Conservation (phyloP, 2,329 filamentous ascomycete genomes). For the Fusarium udum region DNA sequence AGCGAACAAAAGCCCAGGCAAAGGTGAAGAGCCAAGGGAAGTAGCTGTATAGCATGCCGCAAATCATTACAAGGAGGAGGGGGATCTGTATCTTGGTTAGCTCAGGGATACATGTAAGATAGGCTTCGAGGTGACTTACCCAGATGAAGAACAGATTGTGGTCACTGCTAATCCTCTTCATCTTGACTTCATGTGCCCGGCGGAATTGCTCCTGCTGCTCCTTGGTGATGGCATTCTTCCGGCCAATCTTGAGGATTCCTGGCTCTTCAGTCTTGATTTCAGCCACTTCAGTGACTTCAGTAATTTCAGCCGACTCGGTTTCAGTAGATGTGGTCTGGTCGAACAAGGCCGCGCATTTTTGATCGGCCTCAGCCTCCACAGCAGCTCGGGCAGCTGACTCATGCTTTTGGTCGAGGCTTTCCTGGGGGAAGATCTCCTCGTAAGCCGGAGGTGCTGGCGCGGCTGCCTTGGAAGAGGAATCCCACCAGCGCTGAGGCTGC, state of each 20-base stretch:
- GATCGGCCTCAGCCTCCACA: slow-evolving; percentile 66
- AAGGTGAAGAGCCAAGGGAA: slow-evolving; percentile 59
- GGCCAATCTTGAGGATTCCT: slow-evolving; percentile 65
- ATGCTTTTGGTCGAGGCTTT: slow-evolving; percentile 64
- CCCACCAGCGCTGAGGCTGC: slow-evolving; percentile 66
- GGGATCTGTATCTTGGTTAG: slow-evolving; percentile 56
- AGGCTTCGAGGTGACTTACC: slow-evolving; percentile 55
- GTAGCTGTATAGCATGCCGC: slow-evolving; percentile 61
- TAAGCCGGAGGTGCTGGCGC: slow-evolving; percentile 75
- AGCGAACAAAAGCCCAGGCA: slow-evolving; percentile 47
- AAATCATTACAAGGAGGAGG: slow-evolving; percentile 58
- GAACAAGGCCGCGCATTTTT: slow-evolving; percentile 64
- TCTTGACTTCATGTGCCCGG: slow-evolving; percentile 67
- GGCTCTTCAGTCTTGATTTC: slow-evolving; percentile 54
- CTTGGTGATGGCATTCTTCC: slow-evolving; percentile 70
- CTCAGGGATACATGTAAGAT: neutral
- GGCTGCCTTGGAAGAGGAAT: slow-evolving; percentile 64
- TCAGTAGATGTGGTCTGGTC: slow-evolving; percentile 54
- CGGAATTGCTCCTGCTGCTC: slow-evolving; percentile 73
- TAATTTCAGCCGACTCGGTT: slow-evolving; percentile 47
- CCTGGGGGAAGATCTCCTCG: slow-evolving; percentile 77
- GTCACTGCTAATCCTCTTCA: slow-evolving; percentile 71
- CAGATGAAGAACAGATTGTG: slow-evolving; percentile 75
- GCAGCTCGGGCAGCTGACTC: slow-evolving; percentile 66
- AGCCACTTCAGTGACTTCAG: slow-evolving; percentile 48